These are phyloP conservation scores for Babesia gibsoni DNA, from an alignment of 169 alveolate genomes.

Conservation along the genomic window DNA sequence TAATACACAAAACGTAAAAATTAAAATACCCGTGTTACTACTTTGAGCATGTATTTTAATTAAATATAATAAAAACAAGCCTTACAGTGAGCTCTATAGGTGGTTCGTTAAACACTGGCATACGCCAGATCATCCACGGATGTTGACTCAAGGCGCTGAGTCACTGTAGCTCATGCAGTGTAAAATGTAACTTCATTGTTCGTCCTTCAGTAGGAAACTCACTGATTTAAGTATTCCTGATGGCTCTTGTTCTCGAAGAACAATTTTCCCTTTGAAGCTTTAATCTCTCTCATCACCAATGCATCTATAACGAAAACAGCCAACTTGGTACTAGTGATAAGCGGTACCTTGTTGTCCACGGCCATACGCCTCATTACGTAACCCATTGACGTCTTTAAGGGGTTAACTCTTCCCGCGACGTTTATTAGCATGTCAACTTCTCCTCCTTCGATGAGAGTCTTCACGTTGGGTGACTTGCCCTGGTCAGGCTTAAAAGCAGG, in stretches of 20 bases:
- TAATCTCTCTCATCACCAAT: constrained; percentile 58
- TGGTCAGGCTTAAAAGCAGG: constrained; percentile 62
- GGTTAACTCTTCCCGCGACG: constrained; percentile 64
- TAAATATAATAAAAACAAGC: too few species aligned
- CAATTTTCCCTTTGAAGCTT: constrained; percentile 60
- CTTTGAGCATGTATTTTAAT: too few species aligned
- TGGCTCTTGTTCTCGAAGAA: constrained; percentile 70
- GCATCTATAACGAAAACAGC: constrained; percentile 71
- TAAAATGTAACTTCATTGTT: too few species aligned
- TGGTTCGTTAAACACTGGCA: too few species aligned
- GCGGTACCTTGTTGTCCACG: constrained; percentile 64
- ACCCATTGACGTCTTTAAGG: constrained; percentile 62
- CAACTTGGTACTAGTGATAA: constrained; percentile 69
- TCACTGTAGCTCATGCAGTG: too few species aligned
- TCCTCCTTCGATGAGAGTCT: constrained; percentile 62
- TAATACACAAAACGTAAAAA: too few species aligned
- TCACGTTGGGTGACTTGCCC: constrained; percentile 46
- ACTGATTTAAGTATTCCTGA: constrained; percentile 67
- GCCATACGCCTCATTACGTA: constrained; percentile 72
- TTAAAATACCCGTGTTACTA: too few species aligned
- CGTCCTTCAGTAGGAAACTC: too few species aligned
- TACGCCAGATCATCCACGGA: too few species aligned
- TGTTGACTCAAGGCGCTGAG: too few species aligned
- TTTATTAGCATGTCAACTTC: constrained; percentile 71
- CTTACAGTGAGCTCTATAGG: too few species aligned